phyloP scores from a whole-genome alignment of 2,329 filamentous ascomycete species.

The Epichloe coenophiala region DNA sequence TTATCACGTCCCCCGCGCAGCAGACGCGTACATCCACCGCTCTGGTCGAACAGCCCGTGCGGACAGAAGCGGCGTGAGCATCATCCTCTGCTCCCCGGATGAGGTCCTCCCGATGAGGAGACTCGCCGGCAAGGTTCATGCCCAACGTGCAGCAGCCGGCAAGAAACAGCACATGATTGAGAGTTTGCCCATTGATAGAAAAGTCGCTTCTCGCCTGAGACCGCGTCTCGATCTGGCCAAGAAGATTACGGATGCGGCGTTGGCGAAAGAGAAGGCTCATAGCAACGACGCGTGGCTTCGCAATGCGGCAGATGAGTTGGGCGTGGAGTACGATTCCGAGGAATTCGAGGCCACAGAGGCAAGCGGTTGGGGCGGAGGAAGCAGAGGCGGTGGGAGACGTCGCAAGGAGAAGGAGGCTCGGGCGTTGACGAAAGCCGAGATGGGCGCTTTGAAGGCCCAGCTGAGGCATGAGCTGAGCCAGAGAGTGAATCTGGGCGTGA shows the following conservation, averaged over 20 bases:
- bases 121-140: constrained; percentile 79
- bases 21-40: constrained; percentile 89
- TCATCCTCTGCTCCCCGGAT: constrained; percentile 81
- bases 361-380: constrained; percentile 46
- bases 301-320: constrained; percentile 77
- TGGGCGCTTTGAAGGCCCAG: constrained; percentile 56
- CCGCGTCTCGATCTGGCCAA: constrained; percentile 72
- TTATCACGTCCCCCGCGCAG: constrained; percentile 85
- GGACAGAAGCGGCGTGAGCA: constrained; percentile 60
- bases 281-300: constrained; percentile 77
- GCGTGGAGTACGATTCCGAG: constrained; percentile 85
- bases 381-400: constrained; percentile 59
- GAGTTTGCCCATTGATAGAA: constrained; percentile 71
- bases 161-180: constrained; percentile 50
- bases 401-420: constrained; percentile 61
- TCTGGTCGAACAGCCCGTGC: constrained; percentile 90
- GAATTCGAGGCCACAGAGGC: constrained; percentile 69
- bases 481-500: constrained; percentile 77
- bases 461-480: constrained; percentile 56
- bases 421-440: constrained; percentile 56
- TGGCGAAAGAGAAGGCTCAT: constrained; percentile 77
- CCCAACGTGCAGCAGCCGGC: constrained; percentile 36
- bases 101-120: constrained; percentile 76
- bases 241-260: constrained; percentile 64
- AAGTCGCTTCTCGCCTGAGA: constrained; percentile 62